Percentiles rank a stretch among this genome's conserved stretches.
Conservation (phyloP, 2,329 filamentous ascomycete species). For the Seiridium cupressi region DNA sequence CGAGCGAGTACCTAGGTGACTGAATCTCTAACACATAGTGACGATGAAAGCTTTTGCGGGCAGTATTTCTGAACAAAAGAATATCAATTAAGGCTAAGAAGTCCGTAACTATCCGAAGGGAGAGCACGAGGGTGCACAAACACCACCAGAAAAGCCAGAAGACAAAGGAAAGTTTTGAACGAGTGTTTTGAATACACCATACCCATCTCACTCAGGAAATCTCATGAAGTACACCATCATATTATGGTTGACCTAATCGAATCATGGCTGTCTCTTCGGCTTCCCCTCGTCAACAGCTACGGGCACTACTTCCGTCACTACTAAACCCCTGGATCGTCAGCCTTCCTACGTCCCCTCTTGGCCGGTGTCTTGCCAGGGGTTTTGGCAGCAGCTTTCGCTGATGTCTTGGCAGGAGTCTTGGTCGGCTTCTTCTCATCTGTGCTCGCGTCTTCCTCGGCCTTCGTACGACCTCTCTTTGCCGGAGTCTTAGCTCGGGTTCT, state of each 20-base stretch:
- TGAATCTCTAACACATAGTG: too few relatives aligned
- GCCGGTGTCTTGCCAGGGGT: background rate
- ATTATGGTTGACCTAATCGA: background rate
- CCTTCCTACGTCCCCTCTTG: constrained; percentile 1
- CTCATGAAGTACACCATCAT: background rate
- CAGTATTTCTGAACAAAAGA: too few relatives aligned
- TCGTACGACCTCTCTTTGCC: background rate
- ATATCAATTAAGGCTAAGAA: too few relatives aligned
- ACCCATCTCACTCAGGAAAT: too few relatives aligned
- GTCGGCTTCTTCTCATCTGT: background rate
- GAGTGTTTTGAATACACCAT: background rate
- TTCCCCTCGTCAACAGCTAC: background rate
- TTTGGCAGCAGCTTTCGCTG: background rate
- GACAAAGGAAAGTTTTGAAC: background rate
- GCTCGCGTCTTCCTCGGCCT: background rate
- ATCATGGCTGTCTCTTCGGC: background rate
- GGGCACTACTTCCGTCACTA: background rate
- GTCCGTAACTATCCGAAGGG: background rate
- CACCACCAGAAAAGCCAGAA: background rate
- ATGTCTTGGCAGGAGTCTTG: background rate
- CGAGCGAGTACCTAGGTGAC: too few relatives aligned
- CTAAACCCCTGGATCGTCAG: too few relatives aligned
- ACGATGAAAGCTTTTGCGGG: too few relatives aligned
- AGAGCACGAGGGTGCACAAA: background rate
- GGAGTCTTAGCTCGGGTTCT: background rate